Conservation (phyloP, 257 asterid species). For the Solanum corneliomulleri region DNA sequence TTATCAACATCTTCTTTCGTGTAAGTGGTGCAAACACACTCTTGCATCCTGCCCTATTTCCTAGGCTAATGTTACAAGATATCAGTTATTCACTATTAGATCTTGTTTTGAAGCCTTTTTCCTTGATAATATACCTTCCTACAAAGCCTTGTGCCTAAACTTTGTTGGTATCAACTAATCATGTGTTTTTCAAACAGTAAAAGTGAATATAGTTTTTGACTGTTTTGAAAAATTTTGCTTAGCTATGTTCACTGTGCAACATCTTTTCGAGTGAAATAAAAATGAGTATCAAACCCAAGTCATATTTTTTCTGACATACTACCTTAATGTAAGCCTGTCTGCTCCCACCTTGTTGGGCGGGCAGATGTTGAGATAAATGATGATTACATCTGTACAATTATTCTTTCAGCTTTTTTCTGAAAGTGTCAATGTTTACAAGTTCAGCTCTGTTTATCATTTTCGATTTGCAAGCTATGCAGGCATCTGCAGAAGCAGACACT, state of each 20-base stretch:
- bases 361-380: neutral
- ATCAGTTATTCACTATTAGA: neutral
- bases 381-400: neutral
- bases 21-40: neutral
- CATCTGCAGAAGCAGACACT: slow-evolving; percentile 80
- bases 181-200: neutral
- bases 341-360: neutral
- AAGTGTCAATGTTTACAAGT: neutral
- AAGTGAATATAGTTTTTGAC: neutral
- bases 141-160: neutral
- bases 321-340: neutral
- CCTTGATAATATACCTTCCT: neutral
- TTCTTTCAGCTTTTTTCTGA: slow-evolving; percentile 2
- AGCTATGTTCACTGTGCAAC: neutral
- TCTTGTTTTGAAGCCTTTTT: neutral
- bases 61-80: neutral
- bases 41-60: neutral
- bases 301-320: neutral
- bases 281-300: neutral
- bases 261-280: neutral
- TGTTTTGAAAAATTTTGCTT: neutral
- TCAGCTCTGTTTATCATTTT: slow-evolving; percentile 14
- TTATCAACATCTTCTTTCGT: neutral
- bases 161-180: neutral
- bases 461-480: slow-evolving; percentile 41